phyloP scores from a whole-genome alignment of 768 basidiomycete species.

The Pholiota microspora region DNA sequence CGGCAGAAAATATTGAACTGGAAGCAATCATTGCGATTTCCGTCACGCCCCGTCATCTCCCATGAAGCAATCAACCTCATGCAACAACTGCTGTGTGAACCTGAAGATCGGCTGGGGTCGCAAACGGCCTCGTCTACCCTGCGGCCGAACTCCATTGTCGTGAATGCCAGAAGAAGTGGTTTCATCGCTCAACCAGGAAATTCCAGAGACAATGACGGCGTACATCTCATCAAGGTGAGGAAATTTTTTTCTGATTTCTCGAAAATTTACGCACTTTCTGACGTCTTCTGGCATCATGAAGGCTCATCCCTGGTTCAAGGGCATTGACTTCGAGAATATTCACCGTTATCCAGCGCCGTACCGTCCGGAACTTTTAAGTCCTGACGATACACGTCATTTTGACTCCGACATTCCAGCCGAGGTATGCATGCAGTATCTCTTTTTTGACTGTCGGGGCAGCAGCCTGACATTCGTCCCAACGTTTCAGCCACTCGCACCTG shows the following conservation, averaged over 20 bases:
- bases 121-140: slow-evolving; percentile 64
- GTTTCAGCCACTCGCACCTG: slow-evolving; percentile 84
- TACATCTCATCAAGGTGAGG: slow-evolving; percentile 82
- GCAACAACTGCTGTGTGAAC: slow-evolving; percentile 88
- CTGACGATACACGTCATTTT: slow-evolving; percentile 92
- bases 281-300: slow-evolving; percentile 27
- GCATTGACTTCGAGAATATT: slow-evolving; percentile 87
- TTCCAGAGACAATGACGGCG: slow-evolving; percentile 72
- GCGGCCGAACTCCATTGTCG: slow-evolving; percentile 75
- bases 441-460: slow-evolving; percentile 24
- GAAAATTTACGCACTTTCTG: slow-evolving; percentile 8
- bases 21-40: slow-evolving; percentile 87
- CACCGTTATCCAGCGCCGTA: slow-evolving; percentile 86
- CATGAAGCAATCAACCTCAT: slow-evolving; percentile 87
- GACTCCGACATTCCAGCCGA: slow-evolving; percentile 92
- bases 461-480: slow-evolving; percentile 18
- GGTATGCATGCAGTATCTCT: slow-evolving; percentile 47
- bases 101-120: slow-evolving; percentile 90
- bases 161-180: slow-evolving; percentile 71
- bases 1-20: slow-evolving; percentile 98
- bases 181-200: slow-evolving; percentile 53
- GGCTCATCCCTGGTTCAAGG: slow-evolving; percentile 89
- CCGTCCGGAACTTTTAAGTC: slow-evolving; percentile 75
- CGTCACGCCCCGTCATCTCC: slow-evolving; percentile 77
- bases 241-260: slow-evolving; percentile 9